Evolutionary conservation across 1,284 basidiomycete species (phyloP), one percentile per base, ranked within the genome.

Genomic region (Xerocomus amazonicus): DNA sequence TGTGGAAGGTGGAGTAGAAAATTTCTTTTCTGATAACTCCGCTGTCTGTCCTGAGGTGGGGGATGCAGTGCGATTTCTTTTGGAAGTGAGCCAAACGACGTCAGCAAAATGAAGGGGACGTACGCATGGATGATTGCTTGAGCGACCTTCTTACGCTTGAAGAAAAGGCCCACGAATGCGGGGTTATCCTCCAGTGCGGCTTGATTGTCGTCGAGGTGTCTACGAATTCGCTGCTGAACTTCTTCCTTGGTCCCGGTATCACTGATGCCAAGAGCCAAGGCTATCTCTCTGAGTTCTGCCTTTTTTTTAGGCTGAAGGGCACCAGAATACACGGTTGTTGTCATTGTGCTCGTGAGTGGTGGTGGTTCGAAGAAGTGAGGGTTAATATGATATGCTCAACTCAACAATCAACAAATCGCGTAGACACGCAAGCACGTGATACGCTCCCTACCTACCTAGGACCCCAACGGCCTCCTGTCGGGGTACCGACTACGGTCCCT

Each of bases 171-270:
- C 7, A 74, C 54, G 58, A 83, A 84, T 1, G 52, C 59, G 10
- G 80, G 75, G 45, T 81, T 68, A 17, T 79, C 77, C 57, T 81
- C 80, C 17, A 84, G 70, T 13, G 65, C 57, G 17, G 69, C 54
- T 44, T 78, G 76, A 58, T 83, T 70, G 32, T 63, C 58, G 41
- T 82, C 80, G 16, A 84, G 73, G 53, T 83, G 73, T 49, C 70
- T 75, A 58, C 79, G 83, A 56, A 85, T 82, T 50, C 82, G 71
- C 17, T 60, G 60, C 45, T 78, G 74, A 9, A 85, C 53, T 3
- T 82, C 81, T 27, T 85, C 81, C 53, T 77, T 81, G 3, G 80
- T 84, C 27, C 83, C 83, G 32, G 67, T 50, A 47, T 78, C 74
- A 45, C 71, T 73, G 45, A 84, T 62, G 0, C 60, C 59, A 17